These are phyloP conservation scores for Cladosporium phlei DNA, from an alignment of 2,329 filamentous ascomycete species.

Conservation along the genomic window DNA sequence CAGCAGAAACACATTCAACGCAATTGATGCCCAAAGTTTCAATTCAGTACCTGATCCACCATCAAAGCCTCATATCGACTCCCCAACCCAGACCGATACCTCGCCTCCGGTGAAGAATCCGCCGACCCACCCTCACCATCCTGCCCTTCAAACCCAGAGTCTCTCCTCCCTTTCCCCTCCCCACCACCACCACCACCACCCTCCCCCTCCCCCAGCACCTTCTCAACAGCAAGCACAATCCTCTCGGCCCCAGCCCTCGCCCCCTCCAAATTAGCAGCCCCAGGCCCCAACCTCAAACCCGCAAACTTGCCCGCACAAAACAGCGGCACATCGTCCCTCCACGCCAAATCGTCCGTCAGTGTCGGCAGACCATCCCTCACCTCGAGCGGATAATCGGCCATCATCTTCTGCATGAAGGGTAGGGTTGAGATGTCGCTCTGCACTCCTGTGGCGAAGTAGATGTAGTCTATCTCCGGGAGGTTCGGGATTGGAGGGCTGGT, in stretches of 20 bases:
- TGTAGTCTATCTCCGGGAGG: conserved; percentile 56
- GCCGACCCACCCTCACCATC: conserved; percentile 18
- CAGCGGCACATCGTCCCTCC: conserved; percentile 66
- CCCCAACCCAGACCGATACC: conserved; percentile 38
- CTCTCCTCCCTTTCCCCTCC: conserved; percentile 6
- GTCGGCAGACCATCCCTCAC: conserved; percentile 64
- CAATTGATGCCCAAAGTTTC: too few relatives aligned
- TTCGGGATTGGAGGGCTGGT: conserved; percentile 50
- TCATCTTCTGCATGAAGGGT: conserved; percentile 57
- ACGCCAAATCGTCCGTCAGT: conserved; percentile 71
- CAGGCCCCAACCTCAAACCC: conserved; percentile 64
- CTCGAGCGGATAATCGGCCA: conserved; percentile 56
- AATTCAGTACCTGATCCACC: conserved; percentile 7
- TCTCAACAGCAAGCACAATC: conserved; percentile 65
- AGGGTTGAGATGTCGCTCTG: conserved; percentile 58
- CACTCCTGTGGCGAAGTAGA: conserved; percentile 73
- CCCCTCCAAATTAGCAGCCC: conserved; percentile 68
- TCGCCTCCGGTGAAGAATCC: conserved; percentile 20
- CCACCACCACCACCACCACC: too few relatives aligned
- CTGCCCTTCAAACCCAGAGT: conserved; percentile 20
- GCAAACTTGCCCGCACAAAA: conserved; percentile 68
- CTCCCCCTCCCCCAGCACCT: conserved; percentile 41
- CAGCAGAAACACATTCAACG: too few relatives aligned
- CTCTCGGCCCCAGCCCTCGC: conserved; percentile 69
- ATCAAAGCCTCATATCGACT: conserved; percentile 39